Conservation (phyloP, 371 early-diverging fungal genomes). For the Rhizomucor miehei region DNA sequence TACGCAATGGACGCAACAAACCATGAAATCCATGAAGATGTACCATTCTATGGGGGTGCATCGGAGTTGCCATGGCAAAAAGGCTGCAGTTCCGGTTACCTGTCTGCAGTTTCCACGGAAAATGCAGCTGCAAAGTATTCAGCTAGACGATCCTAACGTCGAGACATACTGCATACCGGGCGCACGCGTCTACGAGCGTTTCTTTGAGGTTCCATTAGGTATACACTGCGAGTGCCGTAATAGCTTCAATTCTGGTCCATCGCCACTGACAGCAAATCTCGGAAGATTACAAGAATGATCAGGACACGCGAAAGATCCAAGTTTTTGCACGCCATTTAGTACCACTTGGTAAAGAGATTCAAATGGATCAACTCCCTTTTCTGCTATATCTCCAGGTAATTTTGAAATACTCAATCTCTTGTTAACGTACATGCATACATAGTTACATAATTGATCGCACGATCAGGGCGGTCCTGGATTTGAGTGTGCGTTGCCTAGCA, state of each 20-base stretch:
- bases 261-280: background rate
- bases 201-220: constrained; percentile 58
- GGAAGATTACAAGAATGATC: constrained; percentile 36
- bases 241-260: too few species aligned
- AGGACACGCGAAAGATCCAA: constrained; percentile 30
- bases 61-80: too few species aligned
- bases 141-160: constrained; percentile 32
- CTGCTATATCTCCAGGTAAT: constrained; percentile 59
- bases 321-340: constrained; percentile 62
- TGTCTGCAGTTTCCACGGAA: too few species aligned
- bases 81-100: too few species aligned
- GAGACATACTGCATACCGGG: constrained; percentile 58
- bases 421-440: background rate
- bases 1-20: too few species aligned
- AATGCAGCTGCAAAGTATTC: background rate
- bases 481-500: constrained; percentile 48
- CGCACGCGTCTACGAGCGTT: constrained; percentile 58
- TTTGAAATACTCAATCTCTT: too few species aligned
- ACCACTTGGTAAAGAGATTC: constrained; percentile 42
- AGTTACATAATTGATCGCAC: background rate
- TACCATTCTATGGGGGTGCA: too few species aligned
- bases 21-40: too few species aligned
- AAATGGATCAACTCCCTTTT: constrained; percentile 53
- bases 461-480: constrained; percentile 62
- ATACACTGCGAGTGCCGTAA: constrained; percentile 1